Base-by-base conservation (phyloP, 257 asterid species). In the Gentiana straminea region DNA sequence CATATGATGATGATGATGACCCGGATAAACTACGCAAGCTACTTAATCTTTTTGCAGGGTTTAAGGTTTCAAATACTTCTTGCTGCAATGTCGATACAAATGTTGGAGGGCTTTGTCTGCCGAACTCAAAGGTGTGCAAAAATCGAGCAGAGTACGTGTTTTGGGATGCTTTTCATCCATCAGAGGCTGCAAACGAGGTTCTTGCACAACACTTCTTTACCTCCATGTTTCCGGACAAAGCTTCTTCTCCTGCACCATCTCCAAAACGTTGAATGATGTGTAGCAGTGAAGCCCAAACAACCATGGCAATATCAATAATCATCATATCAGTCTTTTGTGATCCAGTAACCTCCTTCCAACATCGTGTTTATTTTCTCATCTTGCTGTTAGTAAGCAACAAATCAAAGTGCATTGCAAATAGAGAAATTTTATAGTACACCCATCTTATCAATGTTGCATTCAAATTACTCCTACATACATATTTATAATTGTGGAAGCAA, bases 131-230 rank as follows among this genome's bases (percentile, higher is more conserved):
- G 33, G 2, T 86, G 8, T 84, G 94, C 55, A 54, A 50, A 0
- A 78, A 84, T 38, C 64, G 86, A 0, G 65, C 52, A 6, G 95
- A 86, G 2, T 84, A 81, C 4, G 95, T 83, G 6, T 86, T 86
- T 52, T 86, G 94, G 90, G 94, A 86, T 56, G 90, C 95, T 13
- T 86, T 83, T 58, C 95, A 86, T 58, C 95, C 95, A 0, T 77
- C 94, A 0, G 96, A 87, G 59, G 96, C 96, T 33, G 96, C 96
- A 11, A 87, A 87, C 68, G 69, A 12, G 9, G 83, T 84, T 37
- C 85, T 87, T n/a, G 96, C 94, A 3, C 63, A 75, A 9, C 65
- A 52, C 44, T 67, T 84, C 68, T 86, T 79, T 50, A 50, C 51
- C 33, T 35, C 70, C 5, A 13, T 83, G 5, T 70, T 75, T 41